Base-by-base conservation (phyloP, 768 basidiomycete genomes). In the Mycena capillaripes region DNA sequence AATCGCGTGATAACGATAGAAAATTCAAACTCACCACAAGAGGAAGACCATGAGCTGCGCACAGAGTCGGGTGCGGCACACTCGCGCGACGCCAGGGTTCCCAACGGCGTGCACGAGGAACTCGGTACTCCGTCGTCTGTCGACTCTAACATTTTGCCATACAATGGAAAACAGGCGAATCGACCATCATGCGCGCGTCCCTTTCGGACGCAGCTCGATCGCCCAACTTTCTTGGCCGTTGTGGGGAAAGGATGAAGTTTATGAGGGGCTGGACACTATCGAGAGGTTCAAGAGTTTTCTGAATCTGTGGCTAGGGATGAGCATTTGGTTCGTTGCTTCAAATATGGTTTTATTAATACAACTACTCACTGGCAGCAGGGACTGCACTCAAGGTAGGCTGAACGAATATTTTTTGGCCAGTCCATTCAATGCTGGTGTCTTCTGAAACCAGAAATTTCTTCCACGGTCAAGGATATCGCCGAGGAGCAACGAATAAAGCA, bases 201-300 rank as follows among this genome's bases (percentile, higher is more conserved):
- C 1, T 23, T 6, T 32, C 19, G 8, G 30, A 55, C 12, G 53
- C 23, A n/a, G 46, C n/a, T 48, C 46, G 23, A 11, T 5, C n/a
- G 3, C 12, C 8, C n/a, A 48, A 23, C 16, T 48, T n/a, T 7
- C 32, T 3, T 64, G 62, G 62, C 48, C 62, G 14, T n/a, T 64
- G 23, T 64, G 62, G 62, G 62, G 50, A 3, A 64, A 53, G 50
- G 62, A 64, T 16, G 62, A 64, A 2, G n/a, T 53, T 25, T 9
- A 53, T 4, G 34, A 64, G 19, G 48, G 34, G 16, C 19, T 64
- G 23, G 14, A 17, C 14, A 32, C 32, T 7, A 38, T 64, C 21
- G 62, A 64, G 34, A 23, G 62, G n/a, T 64, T 64, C 48, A 64
- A 64, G 62, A 40, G 32, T 25, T 50, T 64, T 2, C 32, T 40